Evolutionary conservation across 768 basidiomycete species (phyloP).

Genomic region (Tulasnella sp.): DNA sequence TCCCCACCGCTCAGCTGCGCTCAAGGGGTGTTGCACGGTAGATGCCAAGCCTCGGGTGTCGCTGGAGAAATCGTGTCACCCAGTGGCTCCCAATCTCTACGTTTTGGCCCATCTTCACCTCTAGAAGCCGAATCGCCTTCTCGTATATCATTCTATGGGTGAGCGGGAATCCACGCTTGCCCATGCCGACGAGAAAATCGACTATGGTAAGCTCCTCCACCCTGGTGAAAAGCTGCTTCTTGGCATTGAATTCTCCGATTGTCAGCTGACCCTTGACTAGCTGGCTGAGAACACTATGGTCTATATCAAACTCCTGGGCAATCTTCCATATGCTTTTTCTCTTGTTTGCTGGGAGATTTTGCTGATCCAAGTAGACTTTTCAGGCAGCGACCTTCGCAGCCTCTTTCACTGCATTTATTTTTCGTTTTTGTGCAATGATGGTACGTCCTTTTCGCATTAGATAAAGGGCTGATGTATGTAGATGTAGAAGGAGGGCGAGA

Average conservation of each 20-base stretch:
- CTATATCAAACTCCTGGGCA: conserved; percentile 13
- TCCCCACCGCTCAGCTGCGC: not conserved
- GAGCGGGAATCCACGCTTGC: conserved; percentile 39
- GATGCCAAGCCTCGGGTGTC: conserved; percentile 8
- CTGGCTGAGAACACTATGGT: conserved; percentile 29
- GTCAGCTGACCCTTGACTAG: conserved; percentile 31
- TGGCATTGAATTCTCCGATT: conserved; percentile 33
- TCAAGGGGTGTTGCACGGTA: conserved; percentile 24
- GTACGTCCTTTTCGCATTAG: not conserved
- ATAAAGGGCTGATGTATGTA: not conserved
- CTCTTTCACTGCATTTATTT: not conserved
- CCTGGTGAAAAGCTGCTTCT: conserved; percentile 34
- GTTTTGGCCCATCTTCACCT: not conserved
- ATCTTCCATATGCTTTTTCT: not conserved
- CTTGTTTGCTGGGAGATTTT: not conserved
- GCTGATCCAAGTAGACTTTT: not conserved
- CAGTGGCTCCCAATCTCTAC: conserved; percentile 14
- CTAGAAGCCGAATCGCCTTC: conserved; percentile 35
- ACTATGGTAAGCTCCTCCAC: conserved; percentile 32
- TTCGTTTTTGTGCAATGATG: not conserved
- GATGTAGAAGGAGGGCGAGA: not conserved
- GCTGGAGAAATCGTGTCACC: conserved; percentile 23
- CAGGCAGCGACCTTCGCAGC: not conserved
- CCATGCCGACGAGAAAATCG: conserved; percentile 25
- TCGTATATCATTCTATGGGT: conserved; percentile 38